These are phyloP conservation scores for Aspergillus transmontanensis DNA, from an alignment of 2,329 filamentous ascomycete genomes.

Conservation along the genomic window DNA sequence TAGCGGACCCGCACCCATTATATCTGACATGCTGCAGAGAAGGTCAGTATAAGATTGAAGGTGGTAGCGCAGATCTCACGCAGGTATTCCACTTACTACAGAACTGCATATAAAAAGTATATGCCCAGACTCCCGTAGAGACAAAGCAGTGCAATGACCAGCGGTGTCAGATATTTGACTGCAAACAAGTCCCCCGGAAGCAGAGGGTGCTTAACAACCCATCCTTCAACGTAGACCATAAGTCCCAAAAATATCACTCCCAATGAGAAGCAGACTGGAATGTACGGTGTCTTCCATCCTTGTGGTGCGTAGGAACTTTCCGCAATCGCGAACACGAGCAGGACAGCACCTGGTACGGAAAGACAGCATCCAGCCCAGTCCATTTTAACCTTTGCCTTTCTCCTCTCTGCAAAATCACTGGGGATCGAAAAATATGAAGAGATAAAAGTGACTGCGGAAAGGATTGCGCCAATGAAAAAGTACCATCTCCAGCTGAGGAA, in stretches of 20 bases:
- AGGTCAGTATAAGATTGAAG: background rate
- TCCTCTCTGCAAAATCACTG: constrained; percentile 38
- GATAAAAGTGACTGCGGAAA: constrained; percentile 50
- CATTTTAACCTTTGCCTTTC: constrained; percentile 55
- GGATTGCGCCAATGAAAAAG: constrained; percentile 66
- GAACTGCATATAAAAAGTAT: constrained; percentile 69
- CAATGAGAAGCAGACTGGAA: constrained; percentile 65
- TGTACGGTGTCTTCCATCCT: constrained; percentile 74
- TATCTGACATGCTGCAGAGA: constrained; percentile 57
- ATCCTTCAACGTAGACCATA: constrained; percentile 72
- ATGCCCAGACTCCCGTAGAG: constrained; percentile 70
- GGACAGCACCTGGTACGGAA: constrained; percentile 65
- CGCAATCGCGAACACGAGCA: constrained; percentile 76
- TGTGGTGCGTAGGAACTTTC: constrained; percentile 69
- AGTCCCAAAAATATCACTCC: constrained; percentile 62
- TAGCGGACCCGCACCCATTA: constrained; percentile 62
- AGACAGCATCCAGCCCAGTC: constrained; percentile 67
- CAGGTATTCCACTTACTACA: constrained; percentile 55
- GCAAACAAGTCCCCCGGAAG: constrained; percentile 71
- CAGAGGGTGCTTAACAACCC: constrained; percentile 68
- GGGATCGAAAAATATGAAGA: constrained; percentile 54
- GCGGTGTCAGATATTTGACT: constrained; percentile 67
- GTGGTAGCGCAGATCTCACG: too few relatives aligned
- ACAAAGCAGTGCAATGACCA: constrained; percentile 64
- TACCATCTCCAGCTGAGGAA: constrained; percentile 66